A percentile compares a stretch with the other conserved stretches of the same genome.
Conservation (phyloP, 768 basidiomycete species). For the Kwoniella botswanensis region DNA sequence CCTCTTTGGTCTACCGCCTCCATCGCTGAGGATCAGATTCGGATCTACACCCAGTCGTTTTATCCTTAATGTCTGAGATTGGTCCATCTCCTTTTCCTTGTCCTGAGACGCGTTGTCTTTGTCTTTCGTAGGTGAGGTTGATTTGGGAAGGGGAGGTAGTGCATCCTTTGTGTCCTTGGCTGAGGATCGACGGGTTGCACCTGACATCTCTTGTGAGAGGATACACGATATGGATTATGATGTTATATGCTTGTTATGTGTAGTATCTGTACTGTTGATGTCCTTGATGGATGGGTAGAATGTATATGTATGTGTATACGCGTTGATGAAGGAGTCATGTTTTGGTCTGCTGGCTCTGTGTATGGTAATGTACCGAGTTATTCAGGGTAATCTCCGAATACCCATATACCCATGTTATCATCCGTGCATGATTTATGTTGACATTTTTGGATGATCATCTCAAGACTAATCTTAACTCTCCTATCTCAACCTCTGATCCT, state of each 20-base stretch:
- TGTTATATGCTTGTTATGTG: neutral
- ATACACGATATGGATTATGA: too few relatives aligned
- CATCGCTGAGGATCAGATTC: slow-evolving; percentile 42
- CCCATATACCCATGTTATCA: too few relatives aligned
- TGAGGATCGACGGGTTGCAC: neutral
- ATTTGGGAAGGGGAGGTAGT: neutral
- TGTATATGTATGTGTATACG: neutral
- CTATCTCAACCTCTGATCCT: too few relatives aligned
- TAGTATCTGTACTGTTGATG: neutral
- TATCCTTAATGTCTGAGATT: slow-evolving; percentile 19
- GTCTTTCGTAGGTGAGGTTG: neutral
- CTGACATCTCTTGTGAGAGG: too few relatives aligned
- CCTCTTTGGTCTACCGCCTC: slow-evolving; percentile 37
- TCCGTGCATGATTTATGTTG: too few relatives aligned
- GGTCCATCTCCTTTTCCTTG: slow-evolving; percentile 1
- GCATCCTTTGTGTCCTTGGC: neutral
- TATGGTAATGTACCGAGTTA: too few relatives aligned
- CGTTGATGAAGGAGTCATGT: neutral
- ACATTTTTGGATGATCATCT: too few relatives aligned
- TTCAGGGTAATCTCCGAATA: too few relatives aligned
- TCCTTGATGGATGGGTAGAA: neutral
- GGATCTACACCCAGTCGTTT: slow-evolving; percentile 43
- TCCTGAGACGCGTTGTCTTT: slow-evolving; percentile 12
- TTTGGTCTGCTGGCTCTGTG: neutral
- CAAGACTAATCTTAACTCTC: too few relatives aligned